Percentiles rank a stretch among this genome's conserved stretches.
Evolutionary conservation across 163 green algal genomes (phyloP).

Genomic region (Botryococcus braunii): DNA sequence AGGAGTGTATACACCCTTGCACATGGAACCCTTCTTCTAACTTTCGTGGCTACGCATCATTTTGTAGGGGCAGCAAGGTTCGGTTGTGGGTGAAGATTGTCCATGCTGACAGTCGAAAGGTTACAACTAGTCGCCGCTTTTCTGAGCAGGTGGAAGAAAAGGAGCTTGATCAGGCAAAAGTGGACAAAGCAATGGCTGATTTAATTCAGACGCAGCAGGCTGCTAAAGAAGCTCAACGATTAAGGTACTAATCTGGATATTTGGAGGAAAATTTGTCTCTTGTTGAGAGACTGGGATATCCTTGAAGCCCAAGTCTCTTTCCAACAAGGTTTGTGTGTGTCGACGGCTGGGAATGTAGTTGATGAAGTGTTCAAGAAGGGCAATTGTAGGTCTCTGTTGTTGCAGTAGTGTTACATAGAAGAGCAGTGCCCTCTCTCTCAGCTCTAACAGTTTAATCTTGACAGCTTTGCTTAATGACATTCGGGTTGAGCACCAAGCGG

Average conservation of each 20-base stretch:
- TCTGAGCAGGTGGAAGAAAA: conserved; percentile 9
- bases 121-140: too few species aligned
- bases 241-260: conserved; percentile 18
- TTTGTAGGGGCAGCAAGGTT: not conserved
- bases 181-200: conserved; percentile 47
- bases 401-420: too few species aligned
- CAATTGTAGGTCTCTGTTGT: too few species aligned
- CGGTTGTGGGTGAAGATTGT: not conserved
- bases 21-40: too few species aligned
- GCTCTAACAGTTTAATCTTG: too few species aligned
- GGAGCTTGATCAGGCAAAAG: conserved; percentile 5
- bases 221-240: conserved; percentile 42
- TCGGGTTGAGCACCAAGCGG: too few species aligned
- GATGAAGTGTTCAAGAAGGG: not conserved
- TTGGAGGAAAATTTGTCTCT: not conserved
- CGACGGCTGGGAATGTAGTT: not conserved
- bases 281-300: not conserved
- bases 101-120: too few species aligned
- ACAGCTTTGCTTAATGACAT: too few species aligned
- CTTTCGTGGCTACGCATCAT: not conserved
- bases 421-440: too few species aligned
- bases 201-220: conserved; percentile 46
- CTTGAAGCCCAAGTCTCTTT: not conserved
- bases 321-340: not conserved
- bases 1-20: too few species aligned